Percentiles rank a stretch among this genome's conserved stretches.
Evolutionary conservation across 257 asterid genomes (phyloP).

Genomic region (Anisodus acutangulus): DNA sequence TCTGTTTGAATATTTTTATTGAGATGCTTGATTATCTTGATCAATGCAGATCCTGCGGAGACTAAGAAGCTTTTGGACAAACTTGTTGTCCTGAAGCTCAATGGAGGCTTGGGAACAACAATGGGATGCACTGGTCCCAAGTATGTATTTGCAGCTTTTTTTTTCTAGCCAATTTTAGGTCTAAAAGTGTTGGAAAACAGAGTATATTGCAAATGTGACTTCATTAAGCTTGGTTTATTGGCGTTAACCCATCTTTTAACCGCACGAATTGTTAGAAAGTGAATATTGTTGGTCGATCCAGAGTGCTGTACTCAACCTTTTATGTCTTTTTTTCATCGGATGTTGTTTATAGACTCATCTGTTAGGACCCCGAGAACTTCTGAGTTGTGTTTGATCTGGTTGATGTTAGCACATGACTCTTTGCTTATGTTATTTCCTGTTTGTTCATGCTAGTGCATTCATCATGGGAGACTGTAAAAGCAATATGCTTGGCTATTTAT

Average conservation of each 20-base stretch:
- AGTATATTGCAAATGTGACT: not conserved
- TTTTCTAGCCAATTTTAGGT: not conserved
- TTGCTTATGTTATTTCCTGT: not conserved
- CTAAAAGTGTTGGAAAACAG: not conserved
- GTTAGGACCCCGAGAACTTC: not conserved
- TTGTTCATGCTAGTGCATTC: constrained; percentile 21
- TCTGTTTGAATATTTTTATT: not conserved
- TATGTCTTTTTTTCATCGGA: not conserved
- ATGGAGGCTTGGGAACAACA: constrained; percentile 99
- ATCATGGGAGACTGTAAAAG: not conserved
- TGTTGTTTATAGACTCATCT: not conserved
- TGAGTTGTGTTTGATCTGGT: not conserved
- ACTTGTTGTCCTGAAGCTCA: constrained; percentile 94
- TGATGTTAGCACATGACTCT: not conserved
- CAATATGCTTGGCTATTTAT: not conserved
- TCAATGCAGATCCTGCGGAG: constrained; percentile 63
- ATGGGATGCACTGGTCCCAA: constrained; percentile 99
- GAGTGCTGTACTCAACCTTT: not conserved
- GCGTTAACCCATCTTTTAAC: not conserved
- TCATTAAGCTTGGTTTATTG: not conserved
- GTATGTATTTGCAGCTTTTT: constrained; percentile 48
- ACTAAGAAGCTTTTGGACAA: constrained; percentile 83
- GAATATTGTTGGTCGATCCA: not conserved
- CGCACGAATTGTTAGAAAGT: not conserved
- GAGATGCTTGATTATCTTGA: constrained; percentile 24